Evolutionary conservation across 169 alveolate genomes (phyloP).

Genomic region (Eimeria nieschulzi): DNA sequence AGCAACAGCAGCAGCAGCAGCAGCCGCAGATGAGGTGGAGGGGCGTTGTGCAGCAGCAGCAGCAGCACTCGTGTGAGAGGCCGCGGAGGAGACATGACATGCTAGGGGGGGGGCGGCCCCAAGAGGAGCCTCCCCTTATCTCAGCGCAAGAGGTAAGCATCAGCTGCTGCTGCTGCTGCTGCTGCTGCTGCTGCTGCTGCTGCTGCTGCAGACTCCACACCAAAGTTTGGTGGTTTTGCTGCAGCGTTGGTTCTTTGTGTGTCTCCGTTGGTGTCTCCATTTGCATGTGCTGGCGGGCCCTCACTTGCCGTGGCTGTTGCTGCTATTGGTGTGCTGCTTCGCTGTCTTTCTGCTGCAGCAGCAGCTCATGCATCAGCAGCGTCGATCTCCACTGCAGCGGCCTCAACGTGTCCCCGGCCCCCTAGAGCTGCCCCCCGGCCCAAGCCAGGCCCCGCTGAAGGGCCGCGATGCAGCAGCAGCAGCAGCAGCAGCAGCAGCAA

Average conservation of each 20-base stretch:
- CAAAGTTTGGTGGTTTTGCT: too few species aligned
- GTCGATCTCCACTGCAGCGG: background rate
- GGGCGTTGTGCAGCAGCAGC: constrained; percentile 12
- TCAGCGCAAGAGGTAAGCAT: constrained; percentile 38
- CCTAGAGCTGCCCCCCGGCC: background rate
- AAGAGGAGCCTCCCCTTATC: constrained; percentile 10
- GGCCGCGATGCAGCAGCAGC: constrained; percentile 1
- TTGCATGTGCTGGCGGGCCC: too few species aligned
- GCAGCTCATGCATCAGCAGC: background rate
- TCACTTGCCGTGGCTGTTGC: background rate
- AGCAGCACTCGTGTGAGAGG: constrained; percentile 30
- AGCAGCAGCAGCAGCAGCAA: constrained; percentile 23
- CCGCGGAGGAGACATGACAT: constrained; percentile 5
- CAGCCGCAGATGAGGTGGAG: constrained; percentile 27
- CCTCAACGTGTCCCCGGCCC: constrained; percentile 11
- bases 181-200: background rate
- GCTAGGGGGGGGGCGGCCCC: constrained; percentile 21
- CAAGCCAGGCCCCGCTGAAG: background rate
- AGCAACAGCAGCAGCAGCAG: constrained; percentile 43
- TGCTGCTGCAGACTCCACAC: too few species aligned
- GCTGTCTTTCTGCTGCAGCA: background rate
- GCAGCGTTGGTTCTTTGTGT: too few species aligned
- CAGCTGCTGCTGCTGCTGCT: constrained; percentile 29
- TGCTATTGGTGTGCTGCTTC: background rate
- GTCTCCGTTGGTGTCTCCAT: too few species aligned